Conservation (phyloP, 768 basidiomycete genomes). For the Termitomyces heimii region DNA sequence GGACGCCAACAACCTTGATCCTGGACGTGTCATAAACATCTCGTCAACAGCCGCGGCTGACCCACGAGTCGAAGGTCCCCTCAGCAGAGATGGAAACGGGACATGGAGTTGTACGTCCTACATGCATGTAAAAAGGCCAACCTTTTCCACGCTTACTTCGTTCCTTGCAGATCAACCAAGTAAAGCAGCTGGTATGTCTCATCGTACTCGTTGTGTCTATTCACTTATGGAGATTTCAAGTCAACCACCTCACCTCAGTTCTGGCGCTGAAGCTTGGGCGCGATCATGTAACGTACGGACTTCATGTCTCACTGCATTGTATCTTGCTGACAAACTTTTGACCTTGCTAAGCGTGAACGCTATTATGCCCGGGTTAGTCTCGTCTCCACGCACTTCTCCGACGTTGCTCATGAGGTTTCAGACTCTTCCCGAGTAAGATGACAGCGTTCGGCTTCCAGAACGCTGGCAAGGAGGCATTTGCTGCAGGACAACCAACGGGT, state of each 20-base stretch:
- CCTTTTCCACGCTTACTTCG: not conserved
- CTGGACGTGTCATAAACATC: constrained; percentile 77
- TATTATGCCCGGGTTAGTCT: constrained; percentile 66
- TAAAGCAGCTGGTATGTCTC: constrained; percentile 64
- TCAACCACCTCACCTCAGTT: constrained; percentile 74
- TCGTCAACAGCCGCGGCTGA: constrained; percentile 63
- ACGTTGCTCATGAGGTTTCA: constrained; percentile 16
- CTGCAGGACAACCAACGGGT: constrained; percentile 61
- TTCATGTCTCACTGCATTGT: constrained; percentile 6
- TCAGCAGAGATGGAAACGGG: constrained; percentile 54
- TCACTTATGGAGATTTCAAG: constrained; percentile 19
- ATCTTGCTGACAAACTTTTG: not conserved
- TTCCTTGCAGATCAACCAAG: constrained; percentile 59
- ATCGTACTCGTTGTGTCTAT: not conserved
- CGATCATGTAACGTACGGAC: constrained; percentile 58
- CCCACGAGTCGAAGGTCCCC: constrained; percentile 40
- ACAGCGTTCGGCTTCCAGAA: constrained; percentile 64
- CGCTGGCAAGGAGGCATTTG: constrained; percentile 46
- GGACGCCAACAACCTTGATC: constrained; percentile 54
- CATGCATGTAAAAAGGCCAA: not conserved
- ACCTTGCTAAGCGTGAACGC: constrained; percentile 63
- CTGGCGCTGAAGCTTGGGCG: constrained; percentile 62
- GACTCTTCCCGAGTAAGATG: constrained; percentile 82
- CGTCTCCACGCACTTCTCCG: not conserved
- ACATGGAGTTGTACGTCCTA: constrained; percentile 70